Percentiles rank a stretch among this genome's conserved stretches.
These are phyloP conservation scores for Ustilago nuda DNA, from an alignment of 1,284 basidiomycete genomes.

Conservation along the genomic window DNA sequence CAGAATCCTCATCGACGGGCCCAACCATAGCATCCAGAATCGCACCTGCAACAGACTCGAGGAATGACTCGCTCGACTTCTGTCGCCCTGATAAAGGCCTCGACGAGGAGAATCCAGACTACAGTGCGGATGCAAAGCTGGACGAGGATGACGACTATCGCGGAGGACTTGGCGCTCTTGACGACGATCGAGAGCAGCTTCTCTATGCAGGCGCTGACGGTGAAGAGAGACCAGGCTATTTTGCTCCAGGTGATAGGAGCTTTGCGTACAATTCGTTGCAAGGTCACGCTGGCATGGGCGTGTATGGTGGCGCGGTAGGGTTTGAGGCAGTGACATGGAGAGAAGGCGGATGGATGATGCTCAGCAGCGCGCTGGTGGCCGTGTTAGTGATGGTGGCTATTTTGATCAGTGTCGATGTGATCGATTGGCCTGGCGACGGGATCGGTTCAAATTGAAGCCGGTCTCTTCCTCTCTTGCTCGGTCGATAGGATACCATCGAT, in stretches of 20 bases:
- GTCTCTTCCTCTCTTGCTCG: background rate
- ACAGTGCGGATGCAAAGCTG: constrained; percentile 6
- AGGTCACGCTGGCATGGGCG: background rate
- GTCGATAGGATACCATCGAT: background rate
- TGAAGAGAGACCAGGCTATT: constrained; percentile 19
- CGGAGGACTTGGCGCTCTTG: constrained; percentile 17
- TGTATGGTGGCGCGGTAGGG: constrained; percentile 21
- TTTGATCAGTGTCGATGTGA: constrained; percentile 54
- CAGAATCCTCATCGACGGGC: background rate
- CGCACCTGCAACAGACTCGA: background rate
- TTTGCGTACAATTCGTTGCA: constrained; percentile 37
- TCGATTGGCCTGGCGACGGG: constrained; percentile 57
- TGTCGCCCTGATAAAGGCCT: background rate
- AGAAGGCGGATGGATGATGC: constrained; percentile 44
- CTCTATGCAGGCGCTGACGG: constrained; percentile 20
- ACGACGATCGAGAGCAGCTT: constrained; percentile 37
- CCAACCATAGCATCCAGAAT: background rate
- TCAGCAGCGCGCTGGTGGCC: constrained; percentile 27
- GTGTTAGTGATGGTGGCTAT: constrained; percentile 43
- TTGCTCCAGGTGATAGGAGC: constrained; percentile 29
- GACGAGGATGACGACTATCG: constrained; percentile 28
- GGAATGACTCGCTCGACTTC: constrained; percentile 31
- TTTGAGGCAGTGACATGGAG: constrained; percentile 41
- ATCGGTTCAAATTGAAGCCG: constrained; percentile 24
- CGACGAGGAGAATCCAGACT: constrained; percentile 2